Evolutionary conservation across 2,329 filamentous ascomycete genomes (phyloP).

Genomic region (Neofusicoccum ribis): DNA sequence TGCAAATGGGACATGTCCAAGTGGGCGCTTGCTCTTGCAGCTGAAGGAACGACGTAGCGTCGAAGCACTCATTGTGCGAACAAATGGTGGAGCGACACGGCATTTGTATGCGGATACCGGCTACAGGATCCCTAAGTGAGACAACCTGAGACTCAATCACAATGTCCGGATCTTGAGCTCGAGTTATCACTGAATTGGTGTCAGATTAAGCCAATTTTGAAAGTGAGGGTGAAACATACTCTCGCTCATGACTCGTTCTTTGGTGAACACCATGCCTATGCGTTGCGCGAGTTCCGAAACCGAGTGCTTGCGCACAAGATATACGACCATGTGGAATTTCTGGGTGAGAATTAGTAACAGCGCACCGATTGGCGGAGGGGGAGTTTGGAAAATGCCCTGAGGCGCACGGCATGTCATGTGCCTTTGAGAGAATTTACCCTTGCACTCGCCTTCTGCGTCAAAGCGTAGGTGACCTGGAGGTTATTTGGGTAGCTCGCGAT

Average conservation of each 20-base stretch:
- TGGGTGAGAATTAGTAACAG: constrained; percentile 22
- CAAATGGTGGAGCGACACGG: constrained; percentile 80
- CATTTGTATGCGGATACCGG: constrained; percentile 75
- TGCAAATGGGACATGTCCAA: constrained; percentile 95
- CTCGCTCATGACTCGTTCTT: constrained; percentile 78
- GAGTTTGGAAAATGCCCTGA: neutral
- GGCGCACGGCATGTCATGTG: neutral
- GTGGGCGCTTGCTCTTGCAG: constrained; percentile 94
- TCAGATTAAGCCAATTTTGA: neutral
- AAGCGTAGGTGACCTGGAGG: constrained; percentile 84
- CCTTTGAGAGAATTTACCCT: constrained; percentile 23
- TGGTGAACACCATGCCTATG: constrained; percentile 75
- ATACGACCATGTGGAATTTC: constrained; percentile 60
- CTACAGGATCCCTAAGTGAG: constrained; percentile 89
- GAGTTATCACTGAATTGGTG: constrained; percentile 65
- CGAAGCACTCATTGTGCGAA: constrained; percentile 91
- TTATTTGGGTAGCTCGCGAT: constrained; percentile 72
- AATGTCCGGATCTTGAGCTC: constrained; percentile 84
- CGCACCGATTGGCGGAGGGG: no score
- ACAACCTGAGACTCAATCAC: constrained; percentile 84
- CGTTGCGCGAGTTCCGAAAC: constrained; percentile 70
- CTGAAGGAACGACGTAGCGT: constrained; percentile 87
- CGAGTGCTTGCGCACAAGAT: constrained; percentile 72
- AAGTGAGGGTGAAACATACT: constrained; percentile 56
- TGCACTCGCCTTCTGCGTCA: constrained; percentile 71